These are phyloP conservation scores for Blepharisma japonicum DNA, from an alignment of 73 alveolate genomes.

Conservation along the genomic window DNA sequence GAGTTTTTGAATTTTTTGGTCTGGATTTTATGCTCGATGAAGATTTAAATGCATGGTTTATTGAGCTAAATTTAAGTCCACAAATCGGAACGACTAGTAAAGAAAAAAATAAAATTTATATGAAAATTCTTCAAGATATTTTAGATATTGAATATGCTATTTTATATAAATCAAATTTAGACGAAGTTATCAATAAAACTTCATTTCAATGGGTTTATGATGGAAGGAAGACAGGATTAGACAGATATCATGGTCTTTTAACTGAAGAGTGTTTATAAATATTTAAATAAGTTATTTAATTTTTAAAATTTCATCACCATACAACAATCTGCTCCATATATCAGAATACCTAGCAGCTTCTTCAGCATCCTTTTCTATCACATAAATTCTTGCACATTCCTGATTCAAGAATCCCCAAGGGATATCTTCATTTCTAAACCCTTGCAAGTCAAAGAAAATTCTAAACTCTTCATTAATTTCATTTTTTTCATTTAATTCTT, in stretches of 20 bases:
- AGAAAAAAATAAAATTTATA: neutral
- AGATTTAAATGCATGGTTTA: slow-evolving; percentile 1
- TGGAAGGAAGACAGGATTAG: slow-evolving; percentile 5
- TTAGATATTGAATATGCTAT: neutral
- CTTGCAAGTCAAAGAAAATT: slow-evolving; percentile 67
- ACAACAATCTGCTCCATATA: slow-evolving; percentile 53
- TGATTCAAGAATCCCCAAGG: slow-evolving; percentile 60
- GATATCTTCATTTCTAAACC: slow-evolving; percentile 53
- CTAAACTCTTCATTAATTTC: slow-evolving; percentile 57
- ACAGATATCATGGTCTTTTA: neutral
- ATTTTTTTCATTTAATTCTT: slow-evolving; percentile 43
- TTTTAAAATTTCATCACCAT: neutral
- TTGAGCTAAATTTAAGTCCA: slow-evolving; percentile 5
- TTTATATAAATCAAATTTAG: neutral
- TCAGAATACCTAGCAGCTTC: slow-evolving; percentile 59
- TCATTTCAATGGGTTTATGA: neutral
- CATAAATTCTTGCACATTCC: slow-evolving; percentile 56
- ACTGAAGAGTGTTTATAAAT: neutral
- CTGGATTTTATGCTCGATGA: slow-evolving; percentile 15
- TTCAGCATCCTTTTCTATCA: slow-evolving; percentile 56
- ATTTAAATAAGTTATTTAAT: neutral
- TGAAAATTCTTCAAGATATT: neutral
- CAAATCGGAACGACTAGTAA: neutral
- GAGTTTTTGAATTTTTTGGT: slow-evolving; percentile 16
- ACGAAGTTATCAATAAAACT: neutral